phyloP scores from a whole-genome alignment of 192 early-diverging fungal genomes.

The Haplosporangium gracile region DNA sequence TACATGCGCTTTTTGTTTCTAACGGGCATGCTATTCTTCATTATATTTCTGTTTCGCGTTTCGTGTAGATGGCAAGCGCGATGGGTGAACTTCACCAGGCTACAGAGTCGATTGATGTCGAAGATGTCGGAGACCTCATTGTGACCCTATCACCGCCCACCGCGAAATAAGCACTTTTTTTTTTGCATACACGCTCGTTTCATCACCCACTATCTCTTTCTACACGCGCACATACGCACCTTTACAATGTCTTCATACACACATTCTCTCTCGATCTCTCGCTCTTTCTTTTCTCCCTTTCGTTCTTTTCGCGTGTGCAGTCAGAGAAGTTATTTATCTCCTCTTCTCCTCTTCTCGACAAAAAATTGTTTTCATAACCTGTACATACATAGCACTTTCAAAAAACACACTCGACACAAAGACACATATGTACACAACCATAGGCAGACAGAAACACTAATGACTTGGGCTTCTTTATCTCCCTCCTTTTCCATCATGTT shows the following conservation, averaged over 20 bases:
- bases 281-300: background rate
- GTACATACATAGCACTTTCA: background rate
- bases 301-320: background rate
- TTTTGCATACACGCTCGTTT: background rate
- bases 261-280: background rate
- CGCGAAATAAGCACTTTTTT: background rate
- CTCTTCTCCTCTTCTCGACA: background rate
- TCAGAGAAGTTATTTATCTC: background rate
- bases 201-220: background rate
- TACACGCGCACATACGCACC: background rate
- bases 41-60: background rate
- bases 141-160: conserved; percentile 46
- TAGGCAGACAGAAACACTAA: background rate
- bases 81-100: conserved; percentile 54
- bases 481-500: background rate
- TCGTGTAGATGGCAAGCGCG: conserved; percentile 46
- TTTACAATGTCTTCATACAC: too few relatives aligned
- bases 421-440: background rate
- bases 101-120: conserved; percentile 52
- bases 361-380: background rate
- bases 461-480: background rate
- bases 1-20: background rate
- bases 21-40: background rate
- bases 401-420: background rate
- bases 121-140: conserved; percentile 48